phyloP scores from a whole-genome alignment of 768 basidiomycete genomes.

The Kwoniella botswanensis region DNA sequence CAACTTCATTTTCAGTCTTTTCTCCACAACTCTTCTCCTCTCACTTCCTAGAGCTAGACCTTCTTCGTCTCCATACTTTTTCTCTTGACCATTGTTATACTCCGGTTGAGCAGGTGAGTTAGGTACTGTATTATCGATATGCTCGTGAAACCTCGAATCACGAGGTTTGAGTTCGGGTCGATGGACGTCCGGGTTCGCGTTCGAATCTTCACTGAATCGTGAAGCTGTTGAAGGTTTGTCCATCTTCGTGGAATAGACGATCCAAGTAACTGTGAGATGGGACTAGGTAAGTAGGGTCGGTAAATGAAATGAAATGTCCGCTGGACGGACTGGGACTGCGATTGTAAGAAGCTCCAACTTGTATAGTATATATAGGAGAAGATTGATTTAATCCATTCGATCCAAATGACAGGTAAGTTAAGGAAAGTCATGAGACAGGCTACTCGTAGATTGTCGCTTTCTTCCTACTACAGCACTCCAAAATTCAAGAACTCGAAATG shows the following conservation, averaged over 20 bases:
- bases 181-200: not conserved
- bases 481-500: too few species aligned
- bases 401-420: too few species aligned
- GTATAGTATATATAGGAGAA: too few species aligned
- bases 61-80: constrained; percentile 11
- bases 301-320: too few species aligned
- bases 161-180: constrained; percentile 12
- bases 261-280: not conserved
- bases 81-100: constrained; percentile 19
- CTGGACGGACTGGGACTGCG: too few species aligned
- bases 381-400: too few species aligned
- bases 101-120: constrained; percentile 25
- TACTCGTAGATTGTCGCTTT: too few species aligned
- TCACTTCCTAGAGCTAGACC: constrained; percentile 29
- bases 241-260: not conserved
- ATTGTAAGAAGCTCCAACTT: too few species aligned
- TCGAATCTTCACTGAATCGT: constrained; percentile 5
- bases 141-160: constrained; percentile 38
- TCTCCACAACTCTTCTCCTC: constrained; percentile 46
- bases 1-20: constrained; percentile 55
- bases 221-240: constrained; percentile 11
- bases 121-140: constrained; percentile 11
- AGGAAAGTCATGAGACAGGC: too few species aligned
- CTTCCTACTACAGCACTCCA: too few species aligned
- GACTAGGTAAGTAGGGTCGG: not conserved